Percentiles rank a stretch among this genome's conserved stretches.
These are phyloP conservation scores for Penicillium expansum DNA, from an alignment of 2,329 filamentous ascomycete genomes.

Conservation along the genomic window DNA sequence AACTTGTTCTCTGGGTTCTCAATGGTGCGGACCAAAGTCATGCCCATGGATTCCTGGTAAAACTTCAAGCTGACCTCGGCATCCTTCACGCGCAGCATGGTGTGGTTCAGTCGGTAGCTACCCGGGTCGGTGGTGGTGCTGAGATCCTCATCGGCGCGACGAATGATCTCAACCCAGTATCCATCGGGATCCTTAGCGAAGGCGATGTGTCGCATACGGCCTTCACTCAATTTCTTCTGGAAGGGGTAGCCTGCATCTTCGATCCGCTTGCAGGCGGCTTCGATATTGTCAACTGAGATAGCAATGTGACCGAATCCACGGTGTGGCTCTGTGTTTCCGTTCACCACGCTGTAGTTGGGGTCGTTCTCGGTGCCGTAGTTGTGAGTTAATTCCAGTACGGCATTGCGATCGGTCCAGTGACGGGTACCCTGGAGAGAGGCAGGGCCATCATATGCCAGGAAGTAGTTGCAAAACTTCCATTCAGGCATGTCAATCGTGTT, in stretches of 20 bases:
- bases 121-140: slow-evolving; percentile 68
- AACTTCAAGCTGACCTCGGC: slow-evolving; percentile 70
- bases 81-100: slow-evolving; percentile 90
- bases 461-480: slow-evolving; percentile 92
- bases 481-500: slow-evolving; percentile 80
- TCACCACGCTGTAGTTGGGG: slow-evolving; percentile 73
- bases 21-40: slow-evolving; percentile 71
- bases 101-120: slow-evolving; percentile 67
- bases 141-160: slow-evolving; percentile 70
- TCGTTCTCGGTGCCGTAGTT: slow-evolving; percentile 89
- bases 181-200: slow-evolving; percentile 86
- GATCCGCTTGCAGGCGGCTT: slow-evolving; percentile 83
- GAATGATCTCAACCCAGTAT: slow-evolving; percentile 63
- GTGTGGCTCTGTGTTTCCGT: slow-evolving; percentile 86
- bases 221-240: slow-evolving; percentile 91
- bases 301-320: slow-evolving; percentile 84
- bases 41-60: slow-evolving; percentile 84
- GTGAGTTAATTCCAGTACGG: slow-evolving; percentile 80
- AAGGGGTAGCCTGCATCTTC: slow-evolving; percentile 90
- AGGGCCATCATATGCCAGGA: slow-evolving; percentile 81
- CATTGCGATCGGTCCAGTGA: slow-evolving; percentile 78
- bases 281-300: slow-evolving; percentile 77
- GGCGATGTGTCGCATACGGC: slow-evolving; percentile 81
- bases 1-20: slow-evolving; percentile 72
- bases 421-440: slow-evolving; percentile 70